Conservation (phyloP, 805 yeast species). For the Kodamaea kaohsiungensis region DNA sequence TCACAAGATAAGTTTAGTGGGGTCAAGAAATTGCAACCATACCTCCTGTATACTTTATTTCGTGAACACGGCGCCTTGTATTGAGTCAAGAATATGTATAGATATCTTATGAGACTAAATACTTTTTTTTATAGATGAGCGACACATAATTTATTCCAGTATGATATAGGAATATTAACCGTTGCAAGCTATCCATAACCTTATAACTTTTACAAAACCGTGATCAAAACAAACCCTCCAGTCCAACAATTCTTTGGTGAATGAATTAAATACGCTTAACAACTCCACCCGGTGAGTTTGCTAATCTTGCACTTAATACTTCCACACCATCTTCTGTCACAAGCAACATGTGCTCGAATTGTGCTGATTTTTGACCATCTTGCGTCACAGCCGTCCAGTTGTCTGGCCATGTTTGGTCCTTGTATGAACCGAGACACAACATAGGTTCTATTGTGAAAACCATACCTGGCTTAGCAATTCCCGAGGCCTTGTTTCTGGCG, state of each 20-base stretch:
- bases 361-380: constrained; percentile 90
- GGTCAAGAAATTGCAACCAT: no score
- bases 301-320: constrained; percentile 79
- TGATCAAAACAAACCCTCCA: no score
- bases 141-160: no score
- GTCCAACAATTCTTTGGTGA: no score
- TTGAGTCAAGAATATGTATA: neutral
- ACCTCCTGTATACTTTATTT: no score
- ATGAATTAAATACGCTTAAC: neutral
- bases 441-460: constrained; percentile 97
- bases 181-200: no score
- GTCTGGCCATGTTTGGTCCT: constrained; percentile 92
- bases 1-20: no score
- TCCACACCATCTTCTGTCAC: constrained; percentile 95
- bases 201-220: neutral
- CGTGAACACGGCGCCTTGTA: neutral
- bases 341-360: constrained; percentile 89
- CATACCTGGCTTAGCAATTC: constrained; percentile 94
- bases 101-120: neutral
- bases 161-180: no score
- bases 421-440: constrained; percentile 82
- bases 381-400: constrained; percentile 93
- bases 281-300: constrained; percentile 82
- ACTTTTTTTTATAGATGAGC: neutral
- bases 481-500: constrained; percentile 89